Evolutionary conservation across 2,329 filamentous ascomycete genomes (phyloP).

Genomic region (Dactylonectria estremocensis): DNA sequence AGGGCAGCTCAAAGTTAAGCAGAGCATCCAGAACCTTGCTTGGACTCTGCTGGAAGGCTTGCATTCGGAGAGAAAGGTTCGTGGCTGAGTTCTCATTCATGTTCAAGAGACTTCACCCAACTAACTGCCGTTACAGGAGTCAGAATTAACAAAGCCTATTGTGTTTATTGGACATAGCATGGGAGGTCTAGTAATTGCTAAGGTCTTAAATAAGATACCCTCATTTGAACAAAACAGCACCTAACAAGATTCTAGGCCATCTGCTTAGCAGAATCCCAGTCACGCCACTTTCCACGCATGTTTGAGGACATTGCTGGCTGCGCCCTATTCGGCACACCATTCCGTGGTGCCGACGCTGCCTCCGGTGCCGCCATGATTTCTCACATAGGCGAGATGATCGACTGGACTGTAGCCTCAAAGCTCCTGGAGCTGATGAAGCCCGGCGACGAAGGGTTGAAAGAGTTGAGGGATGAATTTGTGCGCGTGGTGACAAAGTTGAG

Average conservation of each 20-base stretch:
- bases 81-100: not conserved
- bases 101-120: not conserved
- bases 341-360: constrained; percentile 56
- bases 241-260: no score
- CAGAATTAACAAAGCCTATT: constrained; percentile 52
- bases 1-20: constrained; percentile 58
- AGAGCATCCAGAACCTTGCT: constrained; percentile 58
- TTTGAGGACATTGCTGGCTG: constrained; percentile 59
- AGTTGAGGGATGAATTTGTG: constrained; percentile 58
- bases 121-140: not conserved
- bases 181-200: constrained; percentile 61
- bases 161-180: constrained; percentile 62
- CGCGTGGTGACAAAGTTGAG: constrained; percentile 52
- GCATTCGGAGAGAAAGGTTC: constrained; percentile 54
- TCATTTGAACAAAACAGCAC: no score
- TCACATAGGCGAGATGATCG: constrained; percentile 52
- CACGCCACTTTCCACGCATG: constrained; percentile 54
- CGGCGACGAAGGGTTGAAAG: constrained; percentile 55
- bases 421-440: constrained; percentile 59
- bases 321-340: constrained; percentile 60
- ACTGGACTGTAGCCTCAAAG: constrained; percentile 53
- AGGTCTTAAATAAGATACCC: constrained; percentile 40
- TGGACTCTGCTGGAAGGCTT: constrained; percentile 55
- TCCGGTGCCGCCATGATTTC: constrained; percentile 57
- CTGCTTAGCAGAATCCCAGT: constrained; percentile 23